Percentiles rank a stretch among this genome's conserved stretches.
These are phyloP conservation scores for Solanum habrochaites DNA, from an alignment of 257 asterid species.

Conservation along the genomic window DNA sequence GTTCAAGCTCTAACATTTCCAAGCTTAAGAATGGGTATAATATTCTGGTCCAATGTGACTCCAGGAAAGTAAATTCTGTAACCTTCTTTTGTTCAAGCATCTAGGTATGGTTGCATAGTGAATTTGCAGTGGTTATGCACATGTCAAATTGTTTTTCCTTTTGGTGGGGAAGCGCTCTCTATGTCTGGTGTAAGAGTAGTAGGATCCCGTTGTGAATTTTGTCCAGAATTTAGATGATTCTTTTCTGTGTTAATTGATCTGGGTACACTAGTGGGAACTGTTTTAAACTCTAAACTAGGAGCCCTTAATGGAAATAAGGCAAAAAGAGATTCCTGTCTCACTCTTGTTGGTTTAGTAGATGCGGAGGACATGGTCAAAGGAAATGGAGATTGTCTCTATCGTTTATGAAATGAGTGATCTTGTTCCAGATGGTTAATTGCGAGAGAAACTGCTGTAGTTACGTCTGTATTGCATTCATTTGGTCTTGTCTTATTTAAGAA, in stretches of 20 bases:
- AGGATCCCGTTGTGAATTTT: neutral
- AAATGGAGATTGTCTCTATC: neutral
- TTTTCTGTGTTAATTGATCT: neutral
- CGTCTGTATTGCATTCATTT: neutral
- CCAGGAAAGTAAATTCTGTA: neutral
- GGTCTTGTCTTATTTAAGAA: neutral
- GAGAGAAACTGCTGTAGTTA: neutral
- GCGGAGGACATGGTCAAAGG: neutral
- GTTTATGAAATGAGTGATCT: neutral
- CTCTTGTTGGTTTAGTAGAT: neutral
- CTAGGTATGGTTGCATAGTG: neutral
- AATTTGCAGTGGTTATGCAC: neutral
- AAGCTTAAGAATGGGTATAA: neutral
- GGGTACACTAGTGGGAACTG: neutral
- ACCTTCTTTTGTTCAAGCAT: neutral
- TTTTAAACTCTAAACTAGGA: neutral
- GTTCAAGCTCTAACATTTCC: neutral
- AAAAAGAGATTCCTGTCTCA: neutral
- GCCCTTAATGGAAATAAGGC: neutral
- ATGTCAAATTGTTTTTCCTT: neutral
- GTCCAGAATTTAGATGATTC: neutral
- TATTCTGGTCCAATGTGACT: neutral
- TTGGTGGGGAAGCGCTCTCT: neutral
- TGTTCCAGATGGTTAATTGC: neutral
- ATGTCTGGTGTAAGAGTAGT: neutral